A percentile compares a stretch with the other conserved stretches of the same genome.
Evolutionary conservation across 2,329 filamentous ascomycete genomes (phyloP).

Genomic region (Microsporum canis): DNA sequence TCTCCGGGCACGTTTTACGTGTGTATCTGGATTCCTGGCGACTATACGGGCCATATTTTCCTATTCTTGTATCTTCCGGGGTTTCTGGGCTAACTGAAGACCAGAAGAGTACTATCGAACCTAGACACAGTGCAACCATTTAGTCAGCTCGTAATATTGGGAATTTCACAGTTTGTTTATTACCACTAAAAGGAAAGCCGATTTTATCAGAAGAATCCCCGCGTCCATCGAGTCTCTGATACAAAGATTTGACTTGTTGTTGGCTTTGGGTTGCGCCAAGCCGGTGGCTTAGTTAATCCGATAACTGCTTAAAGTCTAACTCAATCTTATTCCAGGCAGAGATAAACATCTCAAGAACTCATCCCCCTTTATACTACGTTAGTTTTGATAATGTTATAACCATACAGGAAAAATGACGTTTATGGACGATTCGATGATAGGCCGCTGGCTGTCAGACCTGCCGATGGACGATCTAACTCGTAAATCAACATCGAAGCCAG

Average conservation of each 20-base stretch:
- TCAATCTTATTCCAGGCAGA: background rate
- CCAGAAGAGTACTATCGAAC: too few species aligned
- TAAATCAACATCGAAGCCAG: slow-evolving; percentile 5
- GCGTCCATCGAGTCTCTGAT: too few species aligned
- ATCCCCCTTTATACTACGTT: background rate
- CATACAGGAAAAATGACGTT: background rate
- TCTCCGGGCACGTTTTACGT: too few species aligned
- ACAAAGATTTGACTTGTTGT: background rate
- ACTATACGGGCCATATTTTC: too few species aligned
- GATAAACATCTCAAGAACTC: background rate
- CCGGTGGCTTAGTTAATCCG: background rate
- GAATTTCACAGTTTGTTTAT: too few species aligned
- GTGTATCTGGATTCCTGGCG: too few species aligned
- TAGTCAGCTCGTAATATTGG: too few species aligned
- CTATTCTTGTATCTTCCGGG: too few species aligned
- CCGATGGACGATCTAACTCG: slow-evolving; percentile 11
- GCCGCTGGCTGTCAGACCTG: slow-evolving; percentile 7
- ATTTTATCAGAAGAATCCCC: too few species aligned
- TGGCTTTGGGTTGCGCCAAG: background rate
- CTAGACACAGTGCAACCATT: too few species aligned
- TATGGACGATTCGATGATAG: slow-evolving; percentile 11
- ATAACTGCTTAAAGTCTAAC: background rate
- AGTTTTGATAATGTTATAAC: background rate
- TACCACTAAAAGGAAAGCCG: too few species aligned
- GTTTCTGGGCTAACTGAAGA: too few species aligned